Evolutionary conservation across 2,329 filamentous ascomycete species (phyloP).

Genomic region (Penicillium nordicum): DNA sequence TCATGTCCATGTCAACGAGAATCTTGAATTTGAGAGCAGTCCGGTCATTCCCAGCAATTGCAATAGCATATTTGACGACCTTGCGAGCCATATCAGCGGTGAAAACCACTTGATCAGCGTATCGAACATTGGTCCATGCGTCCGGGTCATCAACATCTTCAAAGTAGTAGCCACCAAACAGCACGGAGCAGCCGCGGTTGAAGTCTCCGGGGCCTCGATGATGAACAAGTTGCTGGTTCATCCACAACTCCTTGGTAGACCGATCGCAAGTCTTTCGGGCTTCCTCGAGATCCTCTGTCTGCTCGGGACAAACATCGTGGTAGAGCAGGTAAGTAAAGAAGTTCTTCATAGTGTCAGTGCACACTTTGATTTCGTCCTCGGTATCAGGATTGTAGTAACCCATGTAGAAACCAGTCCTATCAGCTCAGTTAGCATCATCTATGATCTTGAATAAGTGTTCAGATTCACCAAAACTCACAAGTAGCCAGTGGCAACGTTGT

Average conservation of each 20-base stretch:
- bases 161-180: constrained; percentile 60
- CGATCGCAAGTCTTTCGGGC: constrained; percentile 65
- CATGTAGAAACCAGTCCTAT: constrained; percentile 56
- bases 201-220: constrained; percentile 68
- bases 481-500: constrained; percentile 71
- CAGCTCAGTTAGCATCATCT: not conserved
- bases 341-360: constrained; percentile 69
- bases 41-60: constrained; percentile 40
- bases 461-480: constrained; percentile 52
- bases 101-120: constrained; percentile 24
- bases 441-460: not conserved
- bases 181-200: constrained; percentile 68
- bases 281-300: constrained; percentile 61
- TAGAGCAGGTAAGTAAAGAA: constrained; percentile 85
- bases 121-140: not conserved
- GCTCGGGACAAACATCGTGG: constrained; percentile 84
- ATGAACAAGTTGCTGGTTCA: constrained; percentile 50
- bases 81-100: constrained; percentile 47
- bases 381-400: constrained; percentile 56
- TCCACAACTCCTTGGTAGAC: constrained; percentile 65
- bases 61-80: constrained; percentile 51
- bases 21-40: constrained; percentile 41
- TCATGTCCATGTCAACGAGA: constrained; percentile 31
- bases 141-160: constrained; percentile 41
- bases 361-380: constrained; percentile 53